A percentile compares a stretch with the other conserved stretches of the same genome.
Conservation (phyloP, 805 yeast genomes). For the Yarrowia sp. region DNA sequence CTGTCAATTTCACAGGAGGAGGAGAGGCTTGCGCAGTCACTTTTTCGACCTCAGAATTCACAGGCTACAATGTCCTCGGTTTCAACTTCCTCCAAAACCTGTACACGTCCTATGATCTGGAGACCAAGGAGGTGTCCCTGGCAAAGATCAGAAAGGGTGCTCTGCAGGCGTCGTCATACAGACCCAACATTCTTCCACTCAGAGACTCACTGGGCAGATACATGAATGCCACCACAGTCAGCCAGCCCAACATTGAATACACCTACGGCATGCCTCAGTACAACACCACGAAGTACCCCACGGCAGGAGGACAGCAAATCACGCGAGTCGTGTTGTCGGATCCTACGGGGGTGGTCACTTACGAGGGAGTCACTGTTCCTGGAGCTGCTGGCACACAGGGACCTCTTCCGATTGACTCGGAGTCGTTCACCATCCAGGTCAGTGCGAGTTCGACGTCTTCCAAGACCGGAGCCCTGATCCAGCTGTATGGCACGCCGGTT, state of each 20-base stretch:
- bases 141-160: slow-evolving; percentile 13
- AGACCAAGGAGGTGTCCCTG: not conserved
- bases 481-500: slow-evolving; percentile 1
- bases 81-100: slow-evolving; percentile 1
- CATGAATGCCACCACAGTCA: not conserved
- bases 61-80: slow-evolving; percentile 1
- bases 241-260: slow-evolving; percentile 3
- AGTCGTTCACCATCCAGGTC: not conserved
- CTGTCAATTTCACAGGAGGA: slow-evolving; percentile 10
- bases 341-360: slow-evolving; percentile 8
- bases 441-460: slow-evolving; percentile 10
- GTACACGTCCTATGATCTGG: slow-evolving; percentile 8
- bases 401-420: not conserved
- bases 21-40: slow-evolving; percentile 20
- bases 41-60: slow-evolving; percentile 13
- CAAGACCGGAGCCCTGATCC: not conserved
- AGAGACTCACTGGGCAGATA: not conserved
- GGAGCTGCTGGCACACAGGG: not conserved
- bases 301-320: not conserved
- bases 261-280: not conserved
- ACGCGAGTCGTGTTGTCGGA: not conserved
- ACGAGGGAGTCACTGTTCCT: slow-evolving; percentile 15
- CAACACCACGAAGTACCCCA: slow-evolving; percentile 5
- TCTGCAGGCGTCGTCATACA: not conserved
- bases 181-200: not conserved